These are phyloP conservation scores for Artemisia princeps DNA, from an alignment of 140 eudicot genomes.

Conservation along the genomic window DNA sequence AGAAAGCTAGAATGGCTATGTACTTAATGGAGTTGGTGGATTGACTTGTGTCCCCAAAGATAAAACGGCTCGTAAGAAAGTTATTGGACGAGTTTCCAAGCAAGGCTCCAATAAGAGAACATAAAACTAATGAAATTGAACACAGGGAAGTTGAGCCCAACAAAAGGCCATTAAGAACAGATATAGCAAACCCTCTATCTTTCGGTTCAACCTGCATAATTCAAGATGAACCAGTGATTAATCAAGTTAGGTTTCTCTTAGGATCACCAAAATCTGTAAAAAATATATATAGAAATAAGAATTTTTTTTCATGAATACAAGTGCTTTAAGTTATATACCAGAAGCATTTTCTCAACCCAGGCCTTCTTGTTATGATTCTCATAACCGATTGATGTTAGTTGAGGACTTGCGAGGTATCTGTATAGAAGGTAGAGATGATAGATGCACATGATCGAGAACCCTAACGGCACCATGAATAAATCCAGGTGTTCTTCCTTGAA, in stretches of 20 bases:
- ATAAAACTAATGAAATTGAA: conserved; percentile 51
- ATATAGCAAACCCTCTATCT: conserved; percentile 38
- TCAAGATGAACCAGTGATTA: too few species aligned
- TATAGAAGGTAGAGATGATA: conserved; percentile 64
- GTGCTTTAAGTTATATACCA: conserved; percentile 27
- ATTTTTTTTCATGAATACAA: background rate
- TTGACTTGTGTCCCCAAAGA: conserved; percentile 58
- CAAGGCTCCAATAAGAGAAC: conserved; percentile 68
- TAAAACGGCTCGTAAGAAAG: conserved; percentile 26
- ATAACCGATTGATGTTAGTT: conserved; percentile 46
- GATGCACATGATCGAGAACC: conserved; percentile 47
- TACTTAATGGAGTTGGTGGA: conserved; percentile 46
- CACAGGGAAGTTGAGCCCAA: conserved; percentile 56
- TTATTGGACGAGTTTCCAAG: conserved; percentile 40
- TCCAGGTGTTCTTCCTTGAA: conserved; percentile 59
- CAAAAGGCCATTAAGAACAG: conserved; percentile 45
- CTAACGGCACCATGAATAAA: conserved; percentile 55
- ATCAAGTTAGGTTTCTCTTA: too few species aligned
- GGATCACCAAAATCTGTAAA: too few species aligned
- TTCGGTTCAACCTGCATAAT: conserved; percentile 38
- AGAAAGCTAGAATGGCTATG: conserved; percentile 42
- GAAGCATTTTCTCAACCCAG: conserved; percentile 60
- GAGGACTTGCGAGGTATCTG: conserved; percentile 25
- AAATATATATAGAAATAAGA: too few species aligned
- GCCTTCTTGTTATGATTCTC: conserved; percentile 57